Conservation (phyloP, 2,329 filamentous ascomycete species). For the Dissoconium aciculare region DNA sequence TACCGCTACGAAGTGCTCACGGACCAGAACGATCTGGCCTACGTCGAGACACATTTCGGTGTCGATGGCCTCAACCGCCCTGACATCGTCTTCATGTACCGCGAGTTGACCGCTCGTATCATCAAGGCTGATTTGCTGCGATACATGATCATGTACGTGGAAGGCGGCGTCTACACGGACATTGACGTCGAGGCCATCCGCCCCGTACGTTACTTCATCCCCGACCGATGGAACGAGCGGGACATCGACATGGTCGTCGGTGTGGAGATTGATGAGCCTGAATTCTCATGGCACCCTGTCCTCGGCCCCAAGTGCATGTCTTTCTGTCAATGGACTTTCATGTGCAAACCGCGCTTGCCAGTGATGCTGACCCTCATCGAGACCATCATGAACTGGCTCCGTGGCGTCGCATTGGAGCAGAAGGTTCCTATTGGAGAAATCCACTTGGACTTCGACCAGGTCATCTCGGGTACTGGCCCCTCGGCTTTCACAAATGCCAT, state of each 20-base stretch:
- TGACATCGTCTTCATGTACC: slow-evolving; percentile 50
- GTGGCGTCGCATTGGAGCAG: slow-evolving; percentile 44
- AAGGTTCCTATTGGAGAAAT: slow-evolving; percentile 44
- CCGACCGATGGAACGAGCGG: slow-evolving; percentile 45
- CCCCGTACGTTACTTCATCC: slow-evolving; percentile 44
- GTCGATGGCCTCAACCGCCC: slow-evolving; percentile 48
- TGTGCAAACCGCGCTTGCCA: slow-evolving; percentile 50
- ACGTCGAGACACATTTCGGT: slow-evolving; percentile 55
- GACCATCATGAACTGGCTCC: slow-evolving; percentile 52
- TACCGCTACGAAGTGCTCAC: slow-evolving; percentile 56
- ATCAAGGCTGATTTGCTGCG: slow-evolving; percentile 52
- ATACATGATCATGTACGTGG: slow-evolving; percentile 53
- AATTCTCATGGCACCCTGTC: slow-evolving; percentile 48
- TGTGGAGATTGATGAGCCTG: slow-evolving; percentile 55
- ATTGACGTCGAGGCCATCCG: slow-evolving; percentile 44
- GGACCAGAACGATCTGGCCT: slow-evolving; percentile 51
- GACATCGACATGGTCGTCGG: slow-evolving; percentile 58
- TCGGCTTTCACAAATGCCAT: slow-evolving; percentile 55
- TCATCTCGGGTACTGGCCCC: slow-evolving; percentile 57
- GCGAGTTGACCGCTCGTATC: slow-evolving; percentile 46
- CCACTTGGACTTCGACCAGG: slow-evolving; percentile 55
- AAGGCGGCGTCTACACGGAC: slow-evolving; percentile 47
- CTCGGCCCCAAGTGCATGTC: slow-evolving; percentile 53
- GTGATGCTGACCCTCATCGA: slow-evolving; percentile 56
- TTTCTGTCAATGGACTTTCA: slow-evolving; percentile 64